phyloP scores from a whole-genome alignment of 768 basidiomycete genomes.

The Cystofilobasidium capitatum region DNA sequence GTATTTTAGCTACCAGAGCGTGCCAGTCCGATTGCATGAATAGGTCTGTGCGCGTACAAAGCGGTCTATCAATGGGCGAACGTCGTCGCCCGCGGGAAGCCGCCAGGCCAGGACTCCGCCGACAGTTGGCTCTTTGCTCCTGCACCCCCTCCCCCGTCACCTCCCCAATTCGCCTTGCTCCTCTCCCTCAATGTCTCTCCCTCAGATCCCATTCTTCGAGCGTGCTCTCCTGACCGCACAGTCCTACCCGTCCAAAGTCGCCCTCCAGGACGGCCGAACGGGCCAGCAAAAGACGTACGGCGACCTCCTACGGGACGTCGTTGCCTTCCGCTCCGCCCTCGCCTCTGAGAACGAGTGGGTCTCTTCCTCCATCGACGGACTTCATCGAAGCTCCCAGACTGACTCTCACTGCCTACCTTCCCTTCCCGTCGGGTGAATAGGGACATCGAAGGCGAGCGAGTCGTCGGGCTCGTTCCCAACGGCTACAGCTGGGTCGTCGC shows the following conservation, averaged over 20 bases:
- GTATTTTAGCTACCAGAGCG: too few species aligned
- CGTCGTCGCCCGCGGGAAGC: too few species aligned
- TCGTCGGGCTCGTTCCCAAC: conserved; percentile 21
- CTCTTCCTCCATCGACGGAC: not conserved
- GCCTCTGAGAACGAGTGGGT: not conserved
- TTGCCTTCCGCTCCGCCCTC: conserved; percentile 1
- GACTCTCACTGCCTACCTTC: not conserved
- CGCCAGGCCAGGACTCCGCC: too few species aligned
- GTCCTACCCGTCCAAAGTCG: conserved; percentile 7
- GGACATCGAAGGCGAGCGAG: conserved; percentile 13
- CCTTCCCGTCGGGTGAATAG: not conserved
- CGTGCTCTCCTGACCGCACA: conserved; percentile 8
- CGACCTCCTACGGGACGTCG: conserved; percentile 19
- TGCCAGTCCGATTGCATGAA: too few species aligned
- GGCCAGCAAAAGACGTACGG: conserved; percentile 5
- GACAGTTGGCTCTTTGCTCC: not conserved
- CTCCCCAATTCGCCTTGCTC: not conserved
- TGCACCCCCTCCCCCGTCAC: not conserved
- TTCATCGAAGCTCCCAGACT: too few species aligned
- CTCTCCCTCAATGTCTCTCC: conserved; percentile 4
- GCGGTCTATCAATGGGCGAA: too few species aligned
- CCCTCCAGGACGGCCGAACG: conserved; percentile 14
- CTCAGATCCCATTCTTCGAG: conserved; percentile 18
- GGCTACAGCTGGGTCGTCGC: conserved; percentile 25
- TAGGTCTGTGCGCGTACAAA: too few species aligned